Percentiles rank a stretch among this genome's conserved stretches.
Evolutionary conservation across 768 basidiomycete genomes (phyloP).

Genomic region (Suillus ampliporus): DNA sequence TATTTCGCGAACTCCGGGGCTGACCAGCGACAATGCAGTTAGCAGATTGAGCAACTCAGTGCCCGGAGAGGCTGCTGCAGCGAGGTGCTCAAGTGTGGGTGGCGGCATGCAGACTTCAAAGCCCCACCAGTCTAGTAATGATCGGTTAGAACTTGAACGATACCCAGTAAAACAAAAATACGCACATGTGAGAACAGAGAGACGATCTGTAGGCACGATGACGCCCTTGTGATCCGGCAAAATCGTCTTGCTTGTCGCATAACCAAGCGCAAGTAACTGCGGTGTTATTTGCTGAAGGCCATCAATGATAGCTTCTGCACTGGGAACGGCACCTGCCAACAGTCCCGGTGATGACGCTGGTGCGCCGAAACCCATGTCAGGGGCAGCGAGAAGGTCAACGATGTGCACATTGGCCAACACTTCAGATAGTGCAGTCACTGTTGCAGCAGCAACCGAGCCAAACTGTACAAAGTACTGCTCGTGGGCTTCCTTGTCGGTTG

Average conservation of each 20-base stretch:
- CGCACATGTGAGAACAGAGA: slow-evolving; percentile 82
- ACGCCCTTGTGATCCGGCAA: slow-evolving; percentile 71
- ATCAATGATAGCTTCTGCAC: slow-evolving; percentile 69
- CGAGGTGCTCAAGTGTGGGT: slow-evolving; percentile 65
- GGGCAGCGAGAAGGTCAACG: slow-evolving; percentile 61
- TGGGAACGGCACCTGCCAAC: slow-evolving; percentile 77
- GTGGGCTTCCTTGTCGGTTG: slow-evolving; percentile 66
- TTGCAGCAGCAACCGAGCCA: slow-evolving; percentile 51
- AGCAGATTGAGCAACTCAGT: slow-evolving; percentile 72
- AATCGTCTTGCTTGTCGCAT: slow-evolving; percentile 70
- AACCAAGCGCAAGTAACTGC: slow-evolving; percentile 78
- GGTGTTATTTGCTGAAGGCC: slow-evolving; percentile 78
- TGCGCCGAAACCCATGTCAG: slow-evolving; percentile 75
- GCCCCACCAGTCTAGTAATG: slow-evolving; percentile 84
- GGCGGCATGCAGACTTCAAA: slow-evolving; percentile 79
- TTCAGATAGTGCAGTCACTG: slow-evolving; percentile 53
- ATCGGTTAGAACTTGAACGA: slow-evolving; percentile 13
- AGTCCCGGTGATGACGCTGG: slow-evolving; percentile 72
- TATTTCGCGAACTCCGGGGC: slow-evolving; percentile 80
- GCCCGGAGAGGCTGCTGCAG: slow-evolving; percentile 64
- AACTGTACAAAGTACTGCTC: slow-evolving; percentile 62
- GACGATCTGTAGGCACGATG: slow-evolving; percentile 75
- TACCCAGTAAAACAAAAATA: slow-evolving; percentile 12
- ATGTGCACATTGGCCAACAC: slow-evolving; percentile 66
- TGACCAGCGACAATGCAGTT: slow-evolving; percentile 70